A percentile compares a stretch with the other conserved stretches of the same genome.
Evolutionary conservation across 106 monocot species (phyloP).

Genomic region (Alisma plantagoaquatica): DNA sequence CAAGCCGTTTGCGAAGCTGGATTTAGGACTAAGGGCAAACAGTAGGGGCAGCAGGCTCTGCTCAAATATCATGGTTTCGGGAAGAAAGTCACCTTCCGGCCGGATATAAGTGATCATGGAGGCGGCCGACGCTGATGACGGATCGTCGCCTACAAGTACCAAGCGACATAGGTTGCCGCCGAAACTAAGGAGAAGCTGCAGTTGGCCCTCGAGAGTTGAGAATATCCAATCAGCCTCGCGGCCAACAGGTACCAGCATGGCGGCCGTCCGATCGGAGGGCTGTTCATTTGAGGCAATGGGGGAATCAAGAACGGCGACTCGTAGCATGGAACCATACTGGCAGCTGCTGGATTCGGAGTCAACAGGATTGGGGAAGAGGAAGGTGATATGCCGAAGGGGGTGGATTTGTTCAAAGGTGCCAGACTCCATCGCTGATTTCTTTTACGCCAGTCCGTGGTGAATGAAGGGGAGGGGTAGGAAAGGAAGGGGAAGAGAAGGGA

Average conservation of each 20-base stretch:
- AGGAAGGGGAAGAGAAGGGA: background rate
- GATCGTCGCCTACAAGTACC: slow-evolving; percentile 25
- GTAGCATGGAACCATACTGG: slow-evolving; percentile 8
- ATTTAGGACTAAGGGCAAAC: slow-evolving; percentile 36
- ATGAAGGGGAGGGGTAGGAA: too few species aligned
- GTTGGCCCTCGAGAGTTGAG: slow-evolving; percentile 32
- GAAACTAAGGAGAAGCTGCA: slow-evolving; percentile 34
- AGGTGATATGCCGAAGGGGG: slow-evolving; percentile 37
- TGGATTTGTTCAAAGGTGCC: slow-evolving; percentile 19
- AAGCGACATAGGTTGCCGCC: slow-evolving; percentile 27
- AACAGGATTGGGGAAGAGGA: slow-evolving; percentile 33
- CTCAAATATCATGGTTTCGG: slow-evolving; percentile 6
- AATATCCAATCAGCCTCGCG: slow-evolving; percentile 56
- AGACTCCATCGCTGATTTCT: background rate
- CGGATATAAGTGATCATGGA: slow-evolving; percentile 3
- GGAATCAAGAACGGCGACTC: slow-evolving; percentile 53
- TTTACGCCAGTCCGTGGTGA: too few species aligned
- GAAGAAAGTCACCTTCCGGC: slow-evolving; percentile 4
- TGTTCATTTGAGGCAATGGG: background rate
- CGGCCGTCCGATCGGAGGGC: too few species aligned
- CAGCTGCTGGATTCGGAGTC: slow-evolving; percentile 4
- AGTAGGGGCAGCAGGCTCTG: slow-evolving; percentile 33
- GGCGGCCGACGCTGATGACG: slow-evolving; percentile 4
- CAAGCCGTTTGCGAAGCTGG: slow-evolving; percentile 9
- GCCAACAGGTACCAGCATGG: slow-evolving; percentile 34